These are phyloP conservation scores for Pseudogymnoascus sp. DNA, from an alignment of 2,329 filamentous ascomycete species.

Conservation along the genomic window DNA sequence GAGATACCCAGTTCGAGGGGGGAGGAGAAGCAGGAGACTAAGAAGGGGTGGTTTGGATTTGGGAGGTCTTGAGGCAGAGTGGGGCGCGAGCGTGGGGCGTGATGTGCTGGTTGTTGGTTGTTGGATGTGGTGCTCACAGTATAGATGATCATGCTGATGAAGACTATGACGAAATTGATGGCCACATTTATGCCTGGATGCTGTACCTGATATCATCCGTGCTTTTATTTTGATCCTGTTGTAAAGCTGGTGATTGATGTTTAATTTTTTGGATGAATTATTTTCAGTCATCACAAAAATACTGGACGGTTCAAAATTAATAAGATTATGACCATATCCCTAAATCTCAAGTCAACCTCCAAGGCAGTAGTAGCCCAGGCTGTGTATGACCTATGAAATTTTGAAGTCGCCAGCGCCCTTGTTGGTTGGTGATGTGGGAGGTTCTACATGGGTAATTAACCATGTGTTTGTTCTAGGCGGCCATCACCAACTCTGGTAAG, in stretches of 20 bases:
- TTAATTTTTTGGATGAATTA: not conserved
- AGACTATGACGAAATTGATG: not conserved
- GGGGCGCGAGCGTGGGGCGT: not conserved
- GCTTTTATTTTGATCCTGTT: not conserved
- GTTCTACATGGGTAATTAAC: not conserved
- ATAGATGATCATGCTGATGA: not conserved
- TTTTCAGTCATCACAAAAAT: not conserved
- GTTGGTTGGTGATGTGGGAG: not conserved
- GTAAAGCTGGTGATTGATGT: not conserved
- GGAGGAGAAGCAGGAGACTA: slow-evolving; percentile 39
- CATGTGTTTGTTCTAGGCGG: not conserved
- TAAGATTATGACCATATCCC: too few species aligned
- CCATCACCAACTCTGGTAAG: not conserved
- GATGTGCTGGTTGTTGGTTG: not conserved
- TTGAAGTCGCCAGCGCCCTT: not conserved
- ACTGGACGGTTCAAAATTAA: not conserved
- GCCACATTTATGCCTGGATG: not conserved
- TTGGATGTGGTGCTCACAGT: not conserved
- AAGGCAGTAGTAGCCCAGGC: not conserved
- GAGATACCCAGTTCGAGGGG: slow-evolving; percentile 26
- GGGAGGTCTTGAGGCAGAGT: slow-evolving; percentile 20
- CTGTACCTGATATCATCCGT: not conserved
- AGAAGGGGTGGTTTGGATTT: slow-evolving; percentile 73
- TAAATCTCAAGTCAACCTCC: not conserved
- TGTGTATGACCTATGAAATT: not conserved